These are phyloP conservation scores for Colletotrichum truncatum DNA, from an alignment of 2,329 filamentous ascomycete genomes.

Conservation along the genomic window DNA sequence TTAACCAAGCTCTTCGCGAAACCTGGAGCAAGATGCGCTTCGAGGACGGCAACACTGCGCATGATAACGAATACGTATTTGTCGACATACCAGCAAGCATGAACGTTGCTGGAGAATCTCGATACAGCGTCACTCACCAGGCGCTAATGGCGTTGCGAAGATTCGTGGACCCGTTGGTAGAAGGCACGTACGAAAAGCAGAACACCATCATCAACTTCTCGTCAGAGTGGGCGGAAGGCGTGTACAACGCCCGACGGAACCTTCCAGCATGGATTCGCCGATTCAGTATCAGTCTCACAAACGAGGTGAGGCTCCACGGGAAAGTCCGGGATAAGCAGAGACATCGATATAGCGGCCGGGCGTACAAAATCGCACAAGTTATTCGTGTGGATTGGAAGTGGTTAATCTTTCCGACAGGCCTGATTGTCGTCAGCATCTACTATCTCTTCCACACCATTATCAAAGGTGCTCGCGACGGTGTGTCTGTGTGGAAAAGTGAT, in stretches of 20 bases:
- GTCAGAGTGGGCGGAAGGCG: slow-evolving; percentile 48
- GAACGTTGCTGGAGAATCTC: slow-evolving; percentile 34
- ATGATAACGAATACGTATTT: slow-evolving; percentile 42
- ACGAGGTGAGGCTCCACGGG: slow-evolving; percentile 45
- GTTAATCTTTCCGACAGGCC: slow-evolving; percentile 44
- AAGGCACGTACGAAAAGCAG: slow-evolving; percentile 41
- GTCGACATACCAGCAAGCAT: slow-evolving; percentile 40
- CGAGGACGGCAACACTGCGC: slow-evolving; percentile 35
- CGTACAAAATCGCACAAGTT: slow-evolving; percentile 40
- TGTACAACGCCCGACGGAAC: slow-evolving; percentile 43
- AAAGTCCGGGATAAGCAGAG: slow-evolving; percentile 23
- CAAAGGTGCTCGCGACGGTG: slow-evolving; percentile 43
- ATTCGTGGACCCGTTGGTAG: slow-evolving; percentile 43
- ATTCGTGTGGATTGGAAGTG: slow-evolving; percentile 47
- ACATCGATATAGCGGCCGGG: slow-evolving; percentile 38
- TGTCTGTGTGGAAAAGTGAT: slow-evolving; percentile 48
- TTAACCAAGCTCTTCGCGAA: slow-evolving; percentile 34
- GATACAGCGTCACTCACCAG: slow-evolving; percentile 42
- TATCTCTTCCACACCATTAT: slow-evolving; percentile 47
- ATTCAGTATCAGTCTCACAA: slow-evolving; percentile 46
- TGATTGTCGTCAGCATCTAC: slow-evolving; percentile 44
- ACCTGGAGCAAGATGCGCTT: slow-evolving; percentile 42
- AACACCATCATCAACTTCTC: slow-evolving; percentile 41
- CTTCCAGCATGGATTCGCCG: slow-evolving; percentile 42
- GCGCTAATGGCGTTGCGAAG: slow-evolving; percentile 40